phyloP scores from a whole-genome alignment of 2,329 filamentous ascomycete species.

The Cladophialophora chaetospira region DNA sequence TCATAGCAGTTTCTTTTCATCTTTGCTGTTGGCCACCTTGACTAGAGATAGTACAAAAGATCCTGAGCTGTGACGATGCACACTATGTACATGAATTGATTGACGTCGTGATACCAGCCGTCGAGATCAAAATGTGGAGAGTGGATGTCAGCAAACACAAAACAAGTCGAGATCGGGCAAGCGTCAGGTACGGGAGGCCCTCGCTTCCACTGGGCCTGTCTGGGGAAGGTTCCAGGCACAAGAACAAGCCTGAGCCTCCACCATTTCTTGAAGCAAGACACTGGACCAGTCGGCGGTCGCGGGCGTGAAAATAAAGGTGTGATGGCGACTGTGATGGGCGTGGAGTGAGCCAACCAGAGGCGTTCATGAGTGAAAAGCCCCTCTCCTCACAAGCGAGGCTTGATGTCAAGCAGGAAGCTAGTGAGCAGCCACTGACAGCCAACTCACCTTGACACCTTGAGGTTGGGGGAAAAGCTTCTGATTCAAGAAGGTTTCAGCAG shows the following conservation, averaged over 20 bases:
- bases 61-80: neutral
- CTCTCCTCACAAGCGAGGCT: neutral
- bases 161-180: conserved; percentile 6
- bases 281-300: neutral
- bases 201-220: conserved; percentile 2
- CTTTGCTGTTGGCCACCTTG: neutral
- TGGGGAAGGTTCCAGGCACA: conserved; percentile 12
- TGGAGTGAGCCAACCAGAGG: neutral
- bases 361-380: neutral
- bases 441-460: too few species aligned
- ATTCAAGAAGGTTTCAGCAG: too few species aligned
- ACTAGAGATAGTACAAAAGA: neutral
- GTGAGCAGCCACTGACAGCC: neutral
- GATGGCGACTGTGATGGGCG: conserved; percentile 6
- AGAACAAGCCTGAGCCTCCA: neutral
- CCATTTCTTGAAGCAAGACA: too few species aligned
- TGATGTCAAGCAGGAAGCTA: neutral
- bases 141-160: conserved; percentile 12
- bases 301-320: neutral
- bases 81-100: neutral
- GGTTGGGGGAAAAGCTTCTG: too few species aligned
- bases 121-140: conserved; percentile 21
- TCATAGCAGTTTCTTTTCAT: neutral
- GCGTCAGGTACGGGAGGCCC: conserved; percentile 1
- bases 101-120: conserved; percentile 16